These are phyloP conservation scores for Oryza coarctata DNA, from an alignment of 176 grass and related monocot species.

Conservation along the genomic window DNA sequence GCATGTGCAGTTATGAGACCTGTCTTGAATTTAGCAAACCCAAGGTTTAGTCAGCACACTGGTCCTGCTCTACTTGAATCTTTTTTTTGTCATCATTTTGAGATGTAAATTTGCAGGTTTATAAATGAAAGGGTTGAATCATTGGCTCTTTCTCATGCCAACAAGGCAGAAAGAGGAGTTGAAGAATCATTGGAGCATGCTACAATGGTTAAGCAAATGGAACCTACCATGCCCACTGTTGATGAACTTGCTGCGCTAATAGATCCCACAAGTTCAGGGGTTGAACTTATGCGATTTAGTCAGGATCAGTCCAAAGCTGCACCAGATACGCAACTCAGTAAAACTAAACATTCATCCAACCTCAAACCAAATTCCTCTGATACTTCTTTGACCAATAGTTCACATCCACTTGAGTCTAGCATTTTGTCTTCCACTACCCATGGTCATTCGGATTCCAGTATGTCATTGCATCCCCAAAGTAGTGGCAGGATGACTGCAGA, in stretches of 20 bases:
- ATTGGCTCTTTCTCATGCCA: constrained; percentile 63
- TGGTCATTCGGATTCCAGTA: not conserved
- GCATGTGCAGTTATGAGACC: constrained; percentile 86
- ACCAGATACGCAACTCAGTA: constrained; percentile 33
- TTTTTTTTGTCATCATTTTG: constrained; percentile 23
- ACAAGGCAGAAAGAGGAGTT: constrained; percentile 61
- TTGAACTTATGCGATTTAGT: constrained; percentile 87
- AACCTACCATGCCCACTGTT: constrained; percentile 57
- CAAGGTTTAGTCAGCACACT: constrained; percentile 63
- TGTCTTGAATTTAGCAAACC: constrained; percentile 83
- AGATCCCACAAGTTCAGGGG: constrained; percentile 72
- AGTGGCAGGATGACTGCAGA: constrained; percentile 30
- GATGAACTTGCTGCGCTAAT: constrained; percentile 74
- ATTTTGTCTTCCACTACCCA: constrained; percentile 22
- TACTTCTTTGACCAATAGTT: constrained; percentile 23
- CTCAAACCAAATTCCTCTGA: constrained; percentile 25
- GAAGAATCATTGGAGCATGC: constrained; percentile 40
- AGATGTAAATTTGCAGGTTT: constrained; percentile 69
- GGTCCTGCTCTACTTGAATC: constrained; percentile 18
- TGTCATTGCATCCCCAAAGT: constrained; percentile 42
- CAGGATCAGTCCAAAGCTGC: constrained; percentile 47
- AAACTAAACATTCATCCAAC: constrained; percentile 42
- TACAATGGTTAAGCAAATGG: constrained; percentile 49
- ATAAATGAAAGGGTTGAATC: constrained; percentile 97
- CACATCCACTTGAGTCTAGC: constrained; percentile 43